Conservation (phyloP, 352 stramenopile species). For the Globisporangium irregulare region DNA sequence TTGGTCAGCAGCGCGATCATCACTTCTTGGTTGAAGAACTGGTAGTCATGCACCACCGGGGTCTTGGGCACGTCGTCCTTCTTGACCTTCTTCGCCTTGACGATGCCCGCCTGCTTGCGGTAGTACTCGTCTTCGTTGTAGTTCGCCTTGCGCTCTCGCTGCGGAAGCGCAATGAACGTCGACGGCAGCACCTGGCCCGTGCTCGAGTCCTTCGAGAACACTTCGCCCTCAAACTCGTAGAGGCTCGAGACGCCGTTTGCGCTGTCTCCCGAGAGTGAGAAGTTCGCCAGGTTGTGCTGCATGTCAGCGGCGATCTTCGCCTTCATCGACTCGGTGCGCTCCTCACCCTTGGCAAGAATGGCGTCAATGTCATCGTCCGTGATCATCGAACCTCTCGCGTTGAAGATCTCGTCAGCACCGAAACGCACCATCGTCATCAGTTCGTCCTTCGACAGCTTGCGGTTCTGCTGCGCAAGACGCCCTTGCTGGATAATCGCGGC, state of each 20-base stretch:
- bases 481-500: constrained; percentile 99
- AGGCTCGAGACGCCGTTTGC: constrained; percentile 68
- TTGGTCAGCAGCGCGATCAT: constrained; percentile 85
- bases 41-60: constrained; percentile 92
- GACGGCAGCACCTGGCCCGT: constrained; percentile 81
- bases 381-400: constrained; percentile 84
- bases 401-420: constrained; percentile 88
- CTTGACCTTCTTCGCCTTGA: constrained; percentile 88
- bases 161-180: constrained; percentile 85
- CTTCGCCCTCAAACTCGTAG: constrained; percentile 89
- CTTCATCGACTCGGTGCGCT: constrained; percentile 89
- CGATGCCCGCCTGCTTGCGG: constrained; percentile 75
- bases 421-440: constrained; percentile 97
- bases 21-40: constrained; percentile 92
- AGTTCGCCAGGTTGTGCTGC: constrained; percentile 96
- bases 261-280: constrained; percentile 91
- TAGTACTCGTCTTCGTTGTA: constrained; percentile 99
- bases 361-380: constrained; percentile 93
- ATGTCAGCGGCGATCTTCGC: constrained; percentile 88
- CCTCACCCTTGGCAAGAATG: constrained; percentile 88
- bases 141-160: constrained; percentile 88
- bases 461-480: constrained; percentile 91
- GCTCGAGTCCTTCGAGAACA: constrained; percentile 87
- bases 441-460: constrained; percentile 95
- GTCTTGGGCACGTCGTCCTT: constrained; percentile 88